A percentile compares a stretch with the other conserved stretches of the same genome.
Evolutionary conservation across 257 asterid genomes (phyloP).

Genomic region (Nicotiana attenuata): DNA sequence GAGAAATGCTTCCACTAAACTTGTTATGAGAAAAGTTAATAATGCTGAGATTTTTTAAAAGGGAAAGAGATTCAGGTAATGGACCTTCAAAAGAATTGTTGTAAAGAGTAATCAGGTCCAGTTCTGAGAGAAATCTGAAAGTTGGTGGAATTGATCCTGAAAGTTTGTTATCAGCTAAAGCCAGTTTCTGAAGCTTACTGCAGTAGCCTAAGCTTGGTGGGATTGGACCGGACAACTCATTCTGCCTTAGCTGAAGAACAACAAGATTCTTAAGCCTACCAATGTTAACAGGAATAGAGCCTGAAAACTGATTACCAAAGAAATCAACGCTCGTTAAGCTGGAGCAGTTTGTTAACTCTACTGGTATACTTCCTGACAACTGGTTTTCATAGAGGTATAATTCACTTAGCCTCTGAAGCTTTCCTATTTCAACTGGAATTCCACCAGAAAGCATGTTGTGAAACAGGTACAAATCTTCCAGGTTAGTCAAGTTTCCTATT

Average conservation of each 20-base stretch:
- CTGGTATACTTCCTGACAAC: conserved; percentile 67
- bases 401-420: conserved; percentile 41
- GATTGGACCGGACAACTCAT: conserved; percentile 60
- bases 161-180: conserved; percentile 74
- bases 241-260: conserved; percentile 63
- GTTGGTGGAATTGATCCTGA: conserved; percentile 72
- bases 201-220: conserved; percentile 81
- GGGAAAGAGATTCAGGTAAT: conserved; percentile 61
- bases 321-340: conserved; percentile 60
- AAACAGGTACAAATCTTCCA: conserved; percentile 46
- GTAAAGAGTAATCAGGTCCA: conserved; percentile 64
- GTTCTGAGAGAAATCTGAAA: conserved; percentile 49
- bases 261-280: conserved; percentile 71
- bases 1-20: conserved; percentile 54
- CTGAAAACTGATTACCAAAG: conserved; percentile 66
- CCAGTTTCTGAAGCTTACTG: conserved; percentile 62
- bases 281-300: conserved; percentile 62
- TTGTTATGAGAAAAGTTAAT: conserved; percentile 68
- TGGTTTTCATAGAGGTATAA: conserved; percentile 74
- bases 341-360: conserved; percentile 65
- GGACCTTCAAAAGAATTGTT: conserved; percentile 82
- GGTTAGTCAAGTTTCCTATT: conserved; percentile 62
- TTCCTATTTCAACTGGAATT: conserved; percentile 70
- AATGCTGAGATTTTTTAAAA: conserved; percentile 60
- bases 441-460: conserved; percentile 63